Evolutionary conservation across 106 monocot species (phyloP), one percentile per base, ranked within the genome.

Genomic region (Posidonia australis): DNA sequence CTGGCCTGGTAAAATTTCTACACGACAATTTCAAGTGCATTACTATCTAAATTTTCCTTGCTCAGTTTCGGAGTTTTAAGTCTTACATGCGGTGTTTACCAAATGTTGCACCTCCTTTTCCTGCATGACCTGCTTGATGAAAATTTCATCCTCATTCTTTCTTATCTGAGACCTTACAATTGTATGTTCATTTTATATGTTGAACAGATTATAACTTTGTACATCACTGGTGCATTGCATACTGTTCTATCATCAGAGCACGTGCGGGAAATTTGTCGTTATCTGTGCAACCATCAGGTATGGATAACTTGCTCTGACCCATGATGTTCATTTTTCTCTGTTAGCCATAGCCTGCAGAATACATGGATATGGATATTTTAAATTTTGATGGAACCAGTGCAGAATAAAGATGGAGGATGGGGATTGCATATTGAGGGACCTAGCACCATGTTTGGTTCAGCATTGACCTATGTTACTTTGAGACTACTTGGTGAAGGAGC

Each of bases 381-480:
- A 23, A 43, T 48, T 10, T 29, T 61, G 9, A 18, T 58, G 12
- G n/a, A 9, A 22, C 60, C 36, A 18, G 30, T 63, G 42, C 27
- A 93, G 93, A 93, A 93, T 53, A 49, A 86, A 72, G 93, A 93
- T 67, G 89, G 94, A 31, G 94, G 94, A 5, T 94, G 89, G 89
- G 86, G 89, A 24, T 76, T 84, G 66, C 93, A 86, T 55, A 84
- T 90, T 62, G 83, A 86, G 68, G 89, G 94, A 11, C 66, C 58
- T 17, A 94, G 89, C 75, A 86, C 84, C 13, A 90, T 94, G 86
- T 94, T 94, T 65, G 86, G 90, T 26, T 73, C 94, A 32, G 75
- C 23, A n/a, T 28, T 84, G 62, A 72, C 79, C 44, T 94, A 89
- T 63, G 69, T 94, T 56, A 78, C 79, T 52, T 53, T 94, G 60